phyloP scores from a whole-genome alignment of 805 yeast genomes.

The Saturnispora dispora region DNA sequence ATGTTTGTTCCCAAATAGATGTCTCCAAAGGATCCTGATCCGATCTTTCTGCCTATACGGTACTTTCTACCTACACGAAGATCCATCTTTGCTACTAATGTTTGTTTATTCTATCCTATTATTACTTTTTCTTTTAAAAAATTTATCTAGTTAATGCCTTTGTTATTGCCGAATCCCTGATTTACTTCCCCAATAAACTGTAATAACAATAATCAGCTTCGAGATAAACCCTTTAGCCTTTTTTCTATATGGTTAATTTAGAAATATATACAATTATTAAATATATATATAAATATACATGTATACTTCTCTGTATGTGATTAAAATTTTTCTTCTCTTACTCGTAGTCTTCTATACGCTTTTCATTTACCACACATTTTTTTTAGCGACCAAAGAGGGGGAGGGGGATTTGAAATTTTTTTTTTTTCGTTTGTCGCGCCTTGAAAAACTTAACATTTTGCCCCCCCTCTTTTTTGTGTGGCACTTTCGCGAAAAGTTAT shows the following conservation, averaged over 20 bases:
- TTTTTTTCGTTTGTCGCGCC: neutral
- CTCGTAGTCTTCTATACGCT: neutral
- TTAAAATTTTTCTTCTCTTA: neutral
- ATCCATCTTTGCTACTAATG: conserved; percentile 37
- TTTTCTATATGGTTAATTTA: neutral
- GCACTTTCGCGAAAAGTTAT: neutral
- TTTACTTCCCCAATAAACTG: neutral
- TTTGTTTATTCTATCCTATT: neutral
- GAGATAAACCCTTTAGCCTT: neutral
- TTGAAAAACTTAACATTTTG: neutral
- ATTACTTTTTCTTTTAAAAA: neutral
- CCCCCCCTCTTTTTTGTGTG: neutral
- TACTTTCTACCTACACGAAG: conserved; percentile 89
- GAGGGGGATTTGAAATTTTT: neutral
- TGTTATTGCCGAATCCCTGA: neutral
- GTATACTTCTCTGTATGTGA: neutral
- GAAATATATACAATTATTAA: too few relatives aligned
- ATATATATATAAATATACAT: neutral
- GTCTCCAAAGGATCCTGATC: conserved; percentile 96
- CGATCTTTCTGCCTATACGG: conserved; percentile 90
- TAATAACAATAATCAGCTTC: neutral
- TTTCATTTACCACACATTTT: neutral
- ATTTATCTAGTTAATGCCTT: neutral
- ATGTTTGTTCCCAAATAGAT: conserved; percentile 89
- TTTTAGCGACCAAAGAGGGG: neutral